A percentile compares a stretch with the other conserved stretches of the same genome.
These are phyloP conservation scores for Starmerella riodocensis DNA, from an alignment of 805 yeast genomes.

Conservation along the genomic window DNA sequence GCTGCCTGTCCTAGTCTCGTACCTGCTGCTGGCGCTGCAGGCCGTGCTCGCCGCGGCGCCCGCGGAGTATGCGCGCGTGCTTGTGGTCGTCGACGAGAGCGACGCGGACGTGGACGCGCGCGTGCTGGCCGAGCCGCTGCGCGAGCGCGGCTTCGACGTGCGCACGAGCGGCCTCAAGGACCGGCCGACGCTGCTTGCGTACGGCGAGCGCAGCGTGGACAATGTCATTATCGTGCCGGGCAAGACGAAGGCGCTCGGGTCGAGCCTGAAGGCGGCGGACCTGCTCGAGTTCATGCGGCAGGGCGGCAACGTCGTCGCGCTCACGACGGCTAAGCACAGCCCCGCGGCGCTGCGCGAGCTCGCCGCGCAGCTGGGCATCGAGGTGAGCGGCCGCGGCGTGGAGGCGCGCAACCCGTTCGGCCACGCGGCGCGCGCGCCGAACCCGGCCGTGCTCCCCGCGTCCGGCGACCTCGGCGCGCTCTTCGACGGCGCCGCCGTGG, in stretches of 20 bases:
- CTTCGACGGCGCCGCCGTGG: slow-evolving; percentile 11
- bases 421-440: slow-evolving; percentile 1
- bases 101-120: slow-evolving; percentile 12
- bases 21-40: slow-evolving; percentile 1
- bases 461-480: slow-evolving; percentile 2
- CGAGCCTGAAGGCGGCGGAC: slow-evolving; percentile 32
- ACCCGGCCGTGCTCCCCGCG: slow-evolving; percentile 18
- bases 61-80: slow-evolving; percentile 22
- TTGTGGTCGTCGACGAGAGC: slow-evolving; percentile 25
- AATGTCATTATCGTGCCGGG: slow-evolving; percentile 50
- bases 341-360: slow-evolving; percentile 54
- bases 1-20: neutral
- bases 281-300: slow-evolving; percentile 47
- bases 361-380: slow-evolving; percentile 69
- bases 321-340: slow-evolving; percentile 39
- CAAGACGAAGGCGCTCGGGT: slow-evolving; percentile 32
- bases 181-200: slow-evolving; percentile 28
- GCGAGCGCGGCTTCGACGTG: slow-evolving; percentile 29
- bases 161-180: slow-evolving; percentile 22
- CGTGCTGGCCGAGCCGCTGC: slow-evolving; percentile 20
- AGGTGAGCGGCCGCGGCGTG: slow-evolving; percentile 66
- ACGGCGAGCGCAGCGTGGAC: slow-evolving; percentile 38
- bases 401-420: slow-evolving; percentile 53
- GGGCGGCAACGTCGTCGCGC: slow-evolving; percentile 65
- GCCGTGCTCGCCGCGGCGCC: slow-evolving; percentile 16